A percentile compares a stretch with the other conserved stretches of the same genome.
Evolutionary conservation across 805 yeast genomes (phyloP).

Genomic region (Saturnispora sekii): DNA sequence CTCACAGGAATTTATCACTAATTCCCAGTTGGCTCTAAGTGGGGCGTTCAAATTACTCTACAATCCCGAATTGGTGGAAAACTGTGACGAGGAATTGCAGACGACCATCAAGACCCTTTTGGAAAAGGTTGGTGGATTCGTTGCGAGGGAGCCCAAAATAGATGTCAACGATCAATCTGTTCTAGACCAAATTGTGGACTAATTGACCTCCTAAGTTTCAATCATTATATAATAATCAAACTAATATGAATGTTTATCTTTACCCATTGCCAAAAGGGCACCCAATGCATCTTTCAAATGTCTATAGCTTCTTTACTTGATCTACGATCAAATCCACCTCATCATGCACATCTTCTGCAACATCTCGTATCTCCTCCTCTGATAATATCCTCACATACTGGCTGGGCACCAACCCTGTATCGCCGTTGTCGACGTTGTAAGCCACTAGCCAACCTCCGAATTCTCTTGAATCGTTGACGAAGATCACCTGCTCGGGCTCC

Average conservation of each 20-base stretch:
- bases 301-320: not conserved
- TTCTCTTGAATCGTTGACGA: conserved; percentile 53
- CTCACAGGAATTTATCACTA: conserved; percentile 24
- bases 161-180: conserved; percentile 5
- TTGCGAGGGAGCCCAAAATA: conserved; percentile 6
- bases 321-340: not conserved
- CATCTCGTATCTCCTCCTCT: conserved; percentile 20
- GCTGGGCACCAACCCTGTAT: conserved; percentile 90
- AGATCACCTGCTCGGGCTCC: conserved; percentile 70
- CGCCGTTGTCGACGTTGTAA: conserved; percentile 61
- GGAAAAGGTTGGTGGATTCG: conserved; percentile 49
- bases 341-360: conserved; percentile 17
- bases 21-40: conserved; percentile 34
- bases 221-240: too few species aligned
- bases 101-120: conserved; percentile 44
- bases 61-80: conserved; percentile 29
- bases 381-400: conserved; percentile 61
- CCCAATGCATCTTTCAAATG: not conserved
- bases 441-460: conserved; percentile 88
- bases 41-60: conserved; percentile 28
- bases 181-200: conserved; percentile 2
- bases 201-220: too few species aligned
- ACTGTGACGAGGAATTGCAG: conserved; percentile 47
- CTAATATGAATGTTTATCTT: too few species aligned
- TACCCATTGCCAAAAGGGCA: too few species aligned